These are phyloP conservation scores for Periconia sp. DNA, from an alignment of 2,329 filamentous ascomycete genomes.

Conservation along the genomic window DNA sequence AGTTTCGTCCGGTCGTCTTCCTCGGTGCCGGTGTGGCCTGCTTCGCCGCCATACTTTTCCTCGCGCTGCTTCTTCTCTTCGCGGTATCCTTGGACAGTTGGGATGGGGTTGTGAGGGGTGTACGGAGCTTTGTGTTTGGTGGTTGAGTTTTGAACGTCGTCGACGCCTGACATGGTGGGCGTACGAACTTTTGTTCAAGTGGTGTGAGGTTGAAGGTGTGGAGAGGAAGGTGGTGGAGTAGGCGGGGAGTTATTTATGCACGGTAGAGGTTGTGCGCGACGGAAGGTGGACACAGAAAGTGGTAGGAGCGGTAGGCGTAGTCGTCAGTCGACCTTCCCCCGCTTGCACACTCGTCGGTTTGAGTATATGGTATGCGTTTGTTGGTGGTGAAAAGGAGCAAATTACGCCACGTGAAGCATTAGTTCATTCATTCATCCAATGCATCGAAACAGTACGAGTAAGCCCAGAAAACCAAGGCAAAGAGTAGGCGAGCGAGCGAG, in stretches of 20 bases:
- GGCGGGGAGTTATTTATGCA: neutral
- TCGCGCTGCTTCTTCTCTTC: constrained; percentile 49
- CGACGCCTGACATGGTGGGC: constrained; percentile 43
- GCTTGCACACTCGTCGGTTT: neutral
- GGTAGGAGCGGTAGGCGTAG: neutral
- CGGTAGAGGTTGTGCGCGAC: neutral
- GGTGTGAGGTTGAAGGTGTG: neutral
- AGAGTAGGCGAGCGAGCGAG: neutral
- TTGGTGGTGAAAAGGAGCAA: neutral
- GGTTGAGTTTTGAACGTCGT: constrained; percentile 43
- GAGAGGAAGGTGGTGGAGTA: neutral
- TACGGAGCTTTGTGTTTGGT: constrained; percentile 47
- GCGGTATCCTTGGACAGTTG: constrained; percentile 50
- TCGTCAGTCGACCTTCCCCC: neutral
- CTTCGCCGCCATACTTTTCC: constrained; percentile 31
- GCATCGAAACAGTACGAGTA: neutral
- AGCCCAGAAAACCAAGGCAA: neutral
- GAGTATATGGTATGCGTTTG: neutral
- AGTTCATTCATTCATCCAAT: neutral
- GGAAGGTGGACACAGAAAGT: constrained; percentile 1
- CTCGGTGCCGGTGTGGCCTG: constrained; percentile 13
- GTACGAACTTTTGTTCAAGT: neutral
- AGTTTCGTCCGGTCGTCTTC: constrained; percentile 34
- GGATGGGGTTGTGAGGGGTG: constrained; percentile 48
- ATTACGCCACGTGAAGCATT: too few relatives aligned